Base-by-base conservation (phyloP, 805 yeast species). In the Candida ipomoeae region DNA sequence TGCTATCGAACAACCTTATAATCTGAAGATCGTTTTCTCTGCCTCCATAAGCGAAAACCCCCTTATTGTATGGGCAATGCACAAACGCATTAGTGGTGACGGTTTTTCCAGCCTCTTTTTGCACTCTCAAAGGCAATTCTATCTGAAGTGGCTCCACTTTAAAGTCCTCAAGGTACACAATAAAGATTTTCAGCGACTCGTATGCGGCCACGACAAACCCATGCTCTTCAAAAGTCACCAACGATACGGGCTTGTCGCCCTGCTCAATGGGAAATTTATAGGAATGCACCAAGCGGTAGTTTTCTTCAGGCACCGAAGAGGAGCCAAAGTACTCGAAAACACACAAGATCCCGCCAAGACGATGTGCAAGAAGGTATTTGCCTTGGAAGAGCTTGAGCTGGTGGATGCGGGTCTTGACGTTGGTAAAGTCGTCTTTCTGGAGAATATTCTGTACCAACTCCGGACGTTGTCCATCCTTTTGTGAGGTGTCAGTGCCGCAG, bases 31-130 rank as follows among this genome's bases (percentile, higher is more conserved):
- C 91, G 52, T 82, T 82, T 58, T 90, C 95, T 61, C 88, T 81
- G 29, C 98, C 99, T 34, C 97, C 97, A 60, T 73, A 80, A 1
- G 94, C 96, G 66, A 87, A 81, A 1, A 83, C 64, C 20, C 80
- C 79, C 6, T 65, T 63, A 18, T 71, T 74, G 14, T 64, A 60
- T 3, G 83, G 84, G 58, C 81, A 81, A 32, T 68, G 64, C 11
- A 66, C 63, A 61, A 78, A 79, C 35, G 82, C 65, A 50, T 74
- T 63, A 6, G 83, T 81, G 13, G 45, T 10, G 8, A 50, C 41
- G 11, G 21, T 21, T 44, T 35, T 33, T 20, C 20, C 35, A 11
- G 47, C 31, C 42, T 35, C 47, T 14, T n/a, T 31, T 35, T 13
- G 13, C 11, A 40, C 35, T 45, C 33, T 36, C 44, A 43, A 49